Evolutionary conservation across 2,329 filamentous ascomycete species (phyloP), one percentile per base, ranked within the genome.

Genomic region (Penicillium janthinellum): DNA sequence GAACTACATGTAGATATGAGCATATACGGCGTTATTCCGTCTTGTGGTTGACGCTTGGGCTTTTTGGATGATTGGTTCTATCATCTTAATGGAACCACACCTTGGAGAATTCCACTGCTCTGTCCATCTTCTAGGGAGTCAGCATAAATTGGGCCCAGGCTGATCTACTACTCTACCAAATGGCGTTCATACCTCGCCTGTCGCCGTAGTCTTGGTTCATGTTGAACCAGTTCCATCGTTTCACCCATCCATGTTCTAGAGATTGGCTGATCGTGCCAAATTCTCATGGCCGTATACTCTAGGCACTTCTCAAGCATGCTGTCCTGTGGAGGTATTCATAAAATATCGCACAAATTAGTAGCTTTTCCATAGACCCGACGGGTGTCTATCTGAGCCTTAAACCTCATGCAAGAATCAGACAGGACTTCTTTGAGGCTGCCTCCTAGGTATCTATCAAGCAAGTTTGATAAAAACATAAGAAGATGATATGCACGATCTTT

Each of bases 1-100:
- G 71, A 70, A 59, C 54, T 71, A 68, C 65, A 72, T 76, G 74
- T 76, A 76, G 73, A 76, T 76, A 75, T 72, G 70, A 74, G 74
- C 74, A 76, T 76, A 67, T 69, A 67, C 63, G 74, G 75, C 71
- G 72, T 74, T 74, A 58, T 65, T 60, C 47, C 57, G 58, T 69
- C 67, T 41, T 58, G 56, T 69, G 67, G 65, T 58, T 69, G 60
- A 59, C 61, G 65, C 60, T 60, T 63, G 60, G 55, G 22, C 11
- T 31, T 47, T 57, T 64, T 61, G 66, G 59, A 54, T 44, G 22
- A 65, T 56, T 59, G 66, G 63, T 67, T 64, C 60, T 62, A 66
- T 64, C 62, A 65, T 59, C 55, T 59, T 64, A 64, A 71, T 65
- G 61, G 61, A 69, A 66, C 47, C 63, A 61, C 58, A 63, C 64